These are phyloP conservation scores for Mortierella alpina DNA, from an alignment of 192 early-diverging fungal genomes.

Conservation along the genomic window DNA sequence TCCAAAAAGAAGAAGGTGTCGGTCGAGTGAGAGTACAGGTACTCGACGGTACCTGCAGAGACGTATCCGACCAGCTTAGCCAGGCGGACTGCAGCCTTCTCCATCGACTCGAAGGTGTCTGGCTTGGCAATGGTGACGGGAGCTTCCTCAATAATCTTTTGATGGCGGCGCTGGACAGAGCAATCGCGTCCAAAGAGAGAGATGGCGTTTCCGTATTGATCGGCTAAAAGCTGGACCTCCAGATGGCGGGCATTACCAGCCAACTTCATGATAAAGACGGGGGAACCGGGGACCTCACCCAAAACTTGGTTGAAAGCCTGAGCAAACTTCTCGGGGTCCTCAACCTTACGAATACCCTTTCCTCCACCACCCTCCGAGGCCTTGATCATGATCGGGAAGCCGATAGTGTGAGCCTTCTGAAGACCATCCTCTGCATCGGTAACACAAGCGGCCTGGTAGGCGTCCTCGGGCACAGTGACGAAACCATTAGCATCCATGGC, in stretches of 20 bases:
- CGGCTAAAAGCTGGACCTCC: conserved; percentile 96
- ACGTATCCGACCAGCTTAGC: conserved; percentile 95
- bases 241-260: conserved; percentile 95
- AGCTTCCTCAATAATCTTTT: conserved; percentile 99
- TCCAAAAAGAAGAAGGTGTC: conserved; percentile 96
- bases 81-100: conserved; percentile 95
- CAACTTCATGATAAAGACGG: conserved; percentile 98
- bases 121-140: conserved; percentile 88
- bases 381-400: conserved; percentile 99
- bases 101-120: conserved; percentile 89
- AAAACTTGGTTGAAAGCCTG: conserved; percentile 88
- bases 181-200: conserved; percentile 99
- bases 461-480: conserved; percentile 83
- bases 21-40: conserved; percentile 89
- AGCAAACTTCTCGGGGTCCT: conserved; percentile 76
- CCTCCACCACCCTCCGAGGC: conserved; percentile 99
- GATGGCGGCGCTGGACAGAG: conserved; percentile 97
- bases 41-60: conserved; percentile 97
- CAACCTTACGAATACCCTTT: conserved; percentile 97
- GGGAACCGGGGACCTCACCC: conserved; percentile 96
- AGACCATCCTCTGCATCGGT: conserved; percentile 89
- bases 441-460: conserved; percentile 86
- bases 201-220: conserved; percentile 97
- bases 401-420: conserved; percentile 86
- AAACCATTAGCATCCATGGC: conserved; percentile 74